A percentile compares a stretch with the other conserved stretches of the same genome.
Conservation (phyloP, 2,329 filamentous ascomycete species). For the Pyrenophora teres region DNA sequence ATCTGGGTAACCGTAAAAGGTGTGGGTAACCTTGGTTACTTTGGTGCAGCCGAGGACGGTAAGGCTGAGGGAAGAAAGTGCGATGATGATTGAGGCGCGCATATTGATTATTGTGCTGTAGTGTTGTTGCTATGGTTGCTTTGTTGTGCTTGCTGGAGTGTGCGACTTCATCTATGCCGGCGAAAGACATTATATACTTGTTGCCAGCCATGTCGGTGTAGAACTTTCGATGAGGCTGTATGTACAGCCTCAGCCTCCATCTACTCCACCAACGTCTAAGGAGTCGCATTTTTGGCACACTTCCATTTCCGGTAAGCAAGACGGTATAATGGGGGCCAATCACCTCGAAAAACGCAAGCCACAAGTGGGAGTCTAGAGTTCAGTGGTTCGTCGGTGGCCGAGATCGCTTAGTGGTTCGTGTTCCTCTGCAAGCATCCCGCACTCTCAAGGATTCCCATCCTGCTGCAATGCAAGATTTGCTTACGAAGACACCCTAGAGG, state of each 20-base stretch:
- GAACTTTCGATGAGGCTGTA: background rate
- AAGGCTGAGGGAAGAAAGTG: constrained; percentile 8
- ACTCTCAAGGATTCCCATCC: background rate
- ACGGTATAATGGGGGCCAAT: background rate
- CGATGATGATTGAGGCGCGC: constrained; percentile 5
- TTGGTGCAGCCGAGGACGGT: constrained; percentile 7
- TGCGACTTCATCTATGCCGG: background rate
- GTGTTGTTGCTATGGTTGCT: background rate
- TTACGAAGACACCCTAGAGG: background rate
- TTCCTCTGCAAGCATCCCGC: background rate
- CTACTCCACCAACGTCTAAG: background rate
- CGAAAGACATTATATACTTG: background rate
- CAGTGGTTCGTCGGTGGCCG: background rate
- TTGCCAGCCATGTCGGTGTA: background rate
- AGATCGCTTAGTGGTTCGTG: background rate
- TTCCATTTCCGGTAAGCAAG: background rate
- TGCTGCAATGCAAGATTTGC: background rate
- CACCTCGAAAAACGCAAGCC: background rate
- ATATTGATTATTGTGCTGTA: constrained; percentile 1
- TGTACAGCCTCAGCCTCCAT: background rate
- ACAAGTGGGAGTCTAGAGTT: background rate
- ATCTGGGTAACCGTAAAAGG: constrained; percentile 36
- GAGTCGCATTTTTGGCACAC: background rate
- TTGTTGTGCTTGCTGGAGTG: background rate
- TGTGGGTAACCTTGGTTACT: constrained; percentile 18